phyloP scores from a whole-genome alignment of 257 asterid genomes.

The Nicotiana noctiflora region DNA sequence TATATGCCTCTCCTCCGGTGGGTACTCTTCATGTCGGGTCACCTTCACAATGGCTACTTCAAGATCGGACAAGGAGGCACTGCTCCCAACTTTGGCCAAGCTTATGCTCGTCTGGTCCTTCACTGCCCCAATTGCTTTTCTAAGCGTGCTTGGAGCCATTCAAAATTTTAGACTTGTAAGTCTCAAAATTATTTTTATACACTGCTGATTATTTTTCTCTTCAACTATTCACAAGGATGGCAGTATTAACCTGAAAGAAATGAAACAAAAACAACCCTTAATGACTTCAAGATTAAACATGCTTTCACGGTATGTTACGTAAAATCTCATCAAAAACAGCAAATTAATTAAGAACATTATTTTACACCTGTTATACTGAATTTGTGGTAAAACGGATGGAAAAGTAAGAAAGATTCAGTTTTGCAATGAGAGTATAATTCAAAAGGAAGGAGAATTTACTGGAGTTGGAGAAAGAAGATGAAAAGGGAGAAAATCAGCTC shows the following conservation, averaged over 20 bases:
- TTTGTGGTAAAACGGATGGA: neutral
- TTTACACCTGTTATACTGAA: neutral
- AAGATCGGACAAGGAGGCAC: constrained; percentile 67
- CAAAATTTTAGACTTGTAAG: neutral
- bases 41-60: constrained; percentile 94
- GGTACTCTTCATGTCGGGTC: constrained; percentile 93
- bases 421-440: neutral
- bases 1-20: constrained; percentile 76
- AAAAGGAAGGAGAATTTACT: neutral
- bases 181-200: neutral
- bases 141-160: constrained; percentile 91
- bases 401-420: neutral
- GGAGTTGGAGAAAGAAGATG: constrained; percentile 13
- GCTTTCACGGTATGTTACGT: neutral
- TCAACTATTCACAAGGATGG: neutral
- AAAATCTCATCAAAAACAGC: neutral
- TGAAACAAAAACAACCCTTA: neutral
- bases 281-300: neutral
- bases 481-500: constrained; percentile 14
- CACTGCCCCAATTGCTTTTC: constrained; percentile 87
- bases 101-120: constrained; percentile 92
- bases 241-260: neutral
- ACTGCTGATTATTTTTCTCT: neutral
- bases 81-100: constrained; percentile 76
- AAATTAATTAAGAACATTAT: too few relatives aligned